phyloP scores from a whole-genome alignment of 345 rosid species.

The Ceriops zippeliana region DNA sequence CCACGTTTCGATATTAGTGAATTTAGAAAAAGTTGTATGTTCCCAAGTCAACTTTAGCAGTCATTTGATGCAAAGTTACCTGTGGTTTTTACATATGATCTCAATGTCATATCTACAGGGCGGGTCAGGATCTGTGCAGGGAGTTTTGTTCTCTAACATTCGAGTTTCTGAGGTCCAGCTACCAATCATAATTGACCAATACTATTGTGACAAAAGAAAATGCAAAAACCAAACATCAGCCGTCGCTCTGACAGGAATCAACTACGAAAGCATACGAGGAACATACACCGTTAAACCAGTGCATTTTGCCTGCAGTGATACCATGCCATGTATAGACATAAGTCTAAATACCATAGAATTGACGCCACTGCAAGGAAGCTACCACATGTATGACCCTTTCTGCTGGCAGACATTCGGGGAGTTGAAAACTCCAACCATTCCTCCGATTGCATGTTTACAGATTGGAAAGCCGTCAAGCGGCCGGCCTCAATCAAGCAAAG shows the following conservation, averaged over 20 bases:
- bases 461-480: slow-evolving; percentile 79
- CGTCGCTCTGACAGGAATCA: slow-evolving; percentile 81
- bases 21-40: too few relatives aligned
- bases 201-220: slow-evolving; percentile 69
- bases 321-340: slow-evolving; percentile 75
- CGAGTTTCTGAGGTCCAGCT: slow-evolving; percentile 86
- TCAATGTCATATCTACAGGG: slow-evolving; percentile 59
- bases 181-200: slow-evolving; percentile 88
- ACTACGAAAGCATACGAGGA: slow-evolving; percentile 70
- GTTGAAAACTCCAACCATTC: slow-evolving; percentile 69
- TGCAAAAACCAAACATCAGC: slow-evolving; percentile 85
- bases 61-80: slow-evolving; percentile 3
- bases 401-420: slow-evolving; percentile 92
- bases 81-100: slow-evolving; percentile 7
- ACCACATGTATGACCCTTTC: slow-evolving; percentile 81
- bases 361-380: slow-evolving; percentile 60
- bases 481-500: slow-evolving; percentile 56
- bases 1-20: neutral
- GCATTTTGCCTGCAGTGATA: slow-evolving; percentile 92
- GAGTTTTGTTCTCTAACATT: slow-evolving; percentile 83
- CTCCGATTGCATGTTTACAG: slow-evolving; percentile 81
- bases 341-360: slow-evolving; percentile 63
- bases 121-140: slow-evolving; percentile 84
- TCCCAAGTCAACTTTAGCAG: neutral
- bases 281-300: slow-evolving; percentile 90